These are phyloP conservation scores for Rhynchosporium secalis DNA, from an alignment of 2,329 filamentous ascomycete species.

Conservation along the genomic window DNA sequence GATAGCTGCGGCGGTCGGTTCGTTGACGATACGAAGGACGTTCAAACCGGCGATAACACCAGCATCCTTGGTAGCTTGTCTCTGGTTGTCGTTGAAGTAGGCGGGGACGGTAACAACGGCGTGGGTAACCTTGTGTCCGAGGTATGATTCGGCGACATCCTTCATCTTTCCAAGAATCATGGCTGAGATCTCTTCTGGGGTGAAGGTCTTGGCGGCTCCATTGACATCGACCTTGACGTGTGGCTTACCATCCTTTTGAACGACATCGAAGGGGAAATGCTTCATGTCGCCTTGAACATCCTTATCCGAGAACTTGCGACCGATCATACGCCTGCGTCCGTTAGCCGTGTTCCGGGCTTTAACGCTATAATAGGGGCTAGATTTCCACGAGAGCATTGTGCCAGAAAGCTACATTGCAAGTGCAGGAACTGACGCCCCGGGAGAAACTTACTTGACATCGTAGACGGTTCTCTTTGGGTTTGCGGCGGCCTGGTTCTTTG, in stretches of 20 bases:
- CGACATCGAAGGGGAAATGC: constrained; percentile 97
- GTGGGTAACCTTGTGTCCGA: constrained; percentile 81
- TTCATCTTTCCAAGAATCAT: constrained; percentile 86
- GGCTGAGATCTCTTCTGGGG: constrained; percentile 77
- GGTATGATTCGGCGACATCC: constrained; percentile 75
- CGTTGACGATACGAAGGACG: constrained; percentile 94
- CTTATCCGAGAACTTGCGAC: constrained; percentile 79
- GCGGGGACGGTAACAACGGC: constrained; percentile 92
- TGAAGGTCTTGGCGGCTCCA: constrained; percentile 69
- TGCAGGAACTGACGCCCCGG: neutral
- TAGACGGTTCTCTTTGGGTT: constrained; percentile 78
- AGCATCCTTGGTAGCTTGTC: constrained; percentile 95
- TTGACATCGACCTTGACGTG: constrained; percentile 72
- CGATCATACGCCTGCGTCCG: constrained; percentile 70
- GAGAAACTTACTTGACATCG: constrained; percentile 73
- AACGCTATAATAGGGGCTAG: neutral
- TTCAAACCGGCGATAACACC: constrained; percentile 90
- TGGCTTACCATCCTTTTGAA: constrained; percentile 88
- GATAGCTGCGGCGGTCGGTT: constrained; percentile 92
- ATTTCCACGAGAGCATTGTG: neutral
- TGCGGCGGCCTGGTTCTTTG: constrained; percentile 88
- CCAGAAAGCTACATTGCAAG: constrained; percentile 17
- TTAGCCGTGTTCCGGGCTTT: constrained; percentile 36
- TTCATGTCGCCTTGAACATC: constrained; percentile 92
- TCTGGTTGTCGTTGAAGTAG: constrained; percentile 98